These are phyloP conservation scores for Sporothrix variecibatus DNA, from an alignment of 2,329 filamentous ascomycete genomes.

Conservation along the genomic window DNA sequence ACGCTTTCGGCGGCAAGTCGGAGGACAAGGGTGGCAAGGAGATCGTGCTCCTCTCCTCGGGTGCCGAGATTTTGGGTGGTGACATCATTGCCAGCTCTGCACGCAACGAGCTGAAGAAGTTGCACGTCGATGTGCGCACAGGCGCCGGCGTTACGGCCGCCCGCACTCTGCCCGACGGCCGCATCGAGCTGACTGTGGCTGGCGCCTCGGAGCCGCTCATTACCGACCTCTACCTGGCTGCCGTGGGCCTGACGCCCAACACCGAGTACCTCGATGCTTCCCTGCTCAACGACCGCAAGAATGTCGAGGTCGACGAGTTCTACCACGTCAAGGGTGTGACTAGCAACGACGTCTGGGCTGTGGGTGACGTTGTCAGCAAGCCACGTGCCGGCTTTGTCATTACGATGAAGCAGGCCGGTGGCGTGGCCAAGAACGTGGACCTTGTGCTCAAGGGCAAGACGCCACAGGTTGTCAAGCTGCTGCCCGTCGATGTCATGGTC, in stretches of 20 bases:
- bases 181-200: constrained; percentile 51
- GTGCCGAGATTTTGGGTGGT: constrained; percentile 46
- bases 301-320: constrained; percentile 54
- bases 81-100: constrained; percentile 45
- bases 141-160: constrained; percentile 45
- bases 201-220: constrained; percentile 48
- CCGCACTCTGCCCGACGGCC: constrained; percentile 43
- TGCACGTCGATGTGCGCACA: constrained; percentile 53
- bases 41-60: constrained; percentile 53
- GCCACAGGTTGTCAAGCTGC: constrained; percentile 48
- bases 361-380: constrained; percentile 55
- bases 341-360: constrained; percentile 50
- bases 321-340: constrained; percentile 49
- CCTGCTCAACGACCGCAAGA: constrained; percentile 48
- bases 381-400: constrained; percentile 49
- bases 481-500: constrained; percentile 52
- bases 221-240: constrained; percentile 55
- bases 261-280: constrained; percentile 52
- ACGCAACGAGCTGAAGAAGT: constrained; percentile 54
- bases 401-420: constrained; percentile 55
- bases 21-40: constrained; percentile 36
- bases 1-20: constrained; percentile 44
- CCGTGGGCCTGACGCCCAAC: constrained; percentile 58
- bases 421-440: constrained; percentile 57
- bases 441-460: constrained; percentile 48